phyloP scores from a whole-genome alignment of 768 basidiomycete species.

The Cubamyces sp. region DNA sequence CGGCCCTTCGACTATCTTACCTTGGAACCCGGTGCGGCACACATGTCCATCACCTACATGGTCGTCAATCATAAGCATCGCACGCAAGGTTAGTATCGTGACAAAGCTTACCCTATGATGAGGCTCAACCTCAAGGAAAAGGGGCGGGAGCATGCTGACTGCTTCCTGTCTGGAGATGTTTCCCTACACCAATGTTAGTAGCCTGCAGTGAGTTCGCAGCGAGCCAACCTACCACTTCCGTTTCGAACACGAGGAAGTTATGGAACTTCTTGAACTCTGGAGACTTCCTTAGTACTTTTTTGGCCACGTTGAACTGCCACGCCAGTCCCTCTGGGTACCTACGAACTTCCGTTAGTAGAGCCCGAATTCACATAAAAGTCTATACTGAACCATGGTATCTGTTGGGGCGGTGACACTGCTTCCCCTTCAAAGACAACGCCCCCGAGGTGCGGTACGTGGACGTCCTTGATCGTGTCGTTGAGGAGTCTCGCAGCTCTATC shows the following conservation, averaged over 20 bases:
- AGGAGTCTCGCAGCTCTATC: slow-evolving; percentile 69
- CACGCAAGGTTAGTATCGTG: neutral
- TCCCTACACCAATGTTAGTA: slow-evolving; percentile 53
- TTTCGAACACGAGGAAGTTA: slow-evolving; percentile 95
- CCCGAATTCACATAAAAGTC: neutral
- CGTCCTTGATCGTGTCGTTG: slow-evolving; percentile 75
- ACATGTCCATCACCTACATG: slow-evolving; percentile 88
- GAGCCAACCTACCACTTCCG: slow-evolving; percentile 77
- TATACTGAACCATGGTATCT: slow-evolving; percentile 75
- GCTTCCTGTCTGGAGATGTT: slow-evolving; percentile 97
- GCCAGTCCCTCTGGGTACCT: slow-evolving; percentile 96
- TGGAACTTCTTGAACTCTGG: slow-evolving; percentile 95
- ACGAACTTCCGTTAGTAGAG: slow-evolving; percentile 1
- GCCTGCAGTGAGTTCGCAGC: neutral
- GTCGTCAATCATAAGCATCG: neutral
- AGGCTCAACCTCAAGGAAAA: slow-evolving; percentile 92
- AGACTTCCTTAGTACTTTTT: slow-evolving; percentile 83
- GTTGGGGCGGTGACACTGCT: slow-evolving; percentile 74
- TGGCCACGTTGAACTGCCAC: slow-evolving; percentile 95
- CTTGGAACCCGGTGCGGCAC: slow-evolving; percentile 98
- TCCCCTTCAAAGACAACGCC: slow-evolving; percentile 78
- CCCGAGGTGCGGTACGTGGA: slow-evolving; percentile 77
- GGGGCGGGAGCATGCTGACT: slow-evolving; percentile 98
- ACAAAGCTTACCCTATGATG: slow-evolving; percentile 69
- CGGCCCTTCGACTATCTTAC: slow-evolving; percentile 40